Evolutionary conservation across 2,329 filamentous ascomycete species (phyloP).

Genomic region (Paraphoma sp.): DNA sequence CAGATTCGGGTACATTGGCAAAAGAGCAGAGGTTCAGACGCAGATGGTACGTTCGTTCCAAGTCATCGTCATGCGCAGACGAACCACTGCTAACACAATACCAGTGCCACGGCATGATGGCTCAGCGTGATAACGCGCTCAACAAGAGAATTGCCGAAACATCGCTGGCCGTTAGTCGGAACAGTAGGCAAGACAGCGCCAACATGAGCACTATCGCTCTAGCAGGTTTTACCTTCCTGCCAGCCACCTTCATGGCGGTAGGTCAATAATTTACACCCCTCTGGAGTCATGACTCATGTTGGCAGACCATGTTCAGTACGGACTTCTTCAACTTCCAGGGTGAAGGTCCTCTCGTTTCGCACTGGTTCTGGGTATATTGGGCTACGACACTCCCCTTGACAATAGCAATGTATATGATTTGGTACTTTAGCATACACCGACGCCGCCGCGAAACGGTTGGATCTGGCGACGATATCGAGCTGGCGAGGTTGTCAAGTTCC

Average conservation of each 20-base stretch:
- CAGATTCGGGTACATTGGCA: constrained; percentile 2
- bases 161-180: constrained; percentile 8
- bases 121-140: constrained; percentile 7
- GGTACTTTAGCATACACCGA: neutral
- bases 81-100: neutral
- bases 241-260: constrained; percentile 14
- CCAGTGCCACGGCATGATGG: constrained; percentile 9
- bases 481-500: no score
- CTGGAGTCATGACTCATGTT: neutral
- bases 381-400: constrained; percentile 5
- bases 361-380: constrained; percentile 17
- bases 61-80: neutral
- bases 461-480: no score
- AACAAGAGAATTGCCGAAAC: constrained; percentile 3
- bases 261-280: neutral
- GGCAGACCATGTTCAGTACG: constrained; percentile 14
- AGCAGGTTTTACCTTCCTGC: constrained; percentile 13
- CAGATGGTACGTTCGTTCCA: constrained; percentile 2
- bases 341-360: constrained; percentile 9
- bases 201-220: constrained; percentile 12
- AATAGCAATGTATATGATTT: neutral
- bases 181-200: constrained; percentile 10
- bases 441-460: no score
- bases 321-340: constrained; percentile 12
- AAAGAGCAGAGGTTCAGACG: constrained; percentile 6